Evolutionary conservation across 768 basidiomycete species (phyloP), one percentile per base, ranked within the genome.

Genomic region (Hericium coralloides): DNA sequence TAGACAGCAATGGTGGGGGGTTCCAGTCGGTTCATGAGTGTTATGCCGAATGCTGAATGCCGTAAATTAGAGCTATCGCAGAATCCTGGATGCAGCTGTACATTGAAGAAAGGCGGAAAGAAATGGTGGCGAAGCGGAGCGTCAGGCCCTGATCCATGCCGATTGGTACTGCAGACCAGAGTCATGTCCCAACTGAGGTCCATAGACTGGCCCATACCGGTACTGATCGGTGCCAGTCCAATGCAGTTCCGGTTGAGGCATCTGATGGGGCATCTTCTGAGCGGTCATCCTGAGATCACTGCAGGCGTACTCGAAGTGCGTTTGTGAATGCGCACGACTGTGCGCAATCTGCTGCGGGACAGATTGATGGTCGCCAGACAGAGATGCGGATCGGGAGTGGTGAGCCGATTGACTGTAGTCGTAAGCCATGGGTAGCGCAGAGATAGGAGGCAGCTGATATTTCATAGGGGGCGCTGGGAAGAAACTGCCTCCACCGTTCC

Each of bases 101-200:
- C 15, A 14, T 50, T 50, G 20, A 53, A 55, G 67, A 59, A 55
- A 25, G 7, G 51, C 55, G 52, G 37, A 57, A 52, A 57, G 55
- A 58, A 61, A 55, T 14, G 57, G 49, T 10, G 12, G 37, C 47
- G 50, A 49, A 25, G 38, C 58, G 56, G 38, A 39, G 51, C 12
- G 39, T 79, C 70, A 81, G 45, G 74, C 73, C 64, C 72, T 74
- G 60, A 79, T 69, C 79, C 79, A 80, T 49, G 76, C 67, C 45
- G 81, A 72, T 60, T 76, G 79, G 65, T 77, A 72, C 64, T 72
- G 71, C 63, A 78, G 61, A 50, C 74, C 63, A 51, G 72, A 72
- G 25, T 74, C 72, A 52, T 74, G 74, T 23, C 69, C 72, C 57
- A 79, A 77, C 22, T 75, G 67, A 57, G 75, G 76, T 65, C 73